Base-by-base conservation (phyloP, 371 early-diverging fungal species). In the Mucor ambiguus region DNA sequence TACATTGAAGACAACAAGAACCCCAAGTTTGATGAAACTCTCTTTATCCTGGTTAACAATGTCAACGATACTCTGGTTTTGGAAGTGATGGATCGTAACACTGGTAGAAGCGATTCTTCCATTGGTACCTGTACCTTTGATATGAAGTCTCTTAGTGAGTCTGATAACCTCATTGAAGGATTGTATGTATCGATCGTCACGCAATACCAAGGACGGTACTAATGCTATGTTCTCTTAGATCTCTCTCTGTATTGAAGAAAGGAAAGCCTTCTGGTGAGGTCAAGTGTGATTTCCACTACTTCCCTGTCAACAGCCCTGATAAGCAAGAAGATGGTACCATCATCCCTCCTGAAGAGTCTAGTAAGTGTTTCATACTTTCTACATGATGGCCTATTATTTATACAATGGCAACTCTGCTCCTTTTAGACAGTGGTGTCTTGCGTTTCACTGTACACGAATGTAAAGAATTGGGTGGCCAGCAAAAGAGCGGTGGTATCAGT, bases 101-200 rank as follows among this genome's bases (percentile, higher is more conserved):
- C 71, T 2, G 78, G 78, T 30, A 74, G 83, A 61, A 71, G 77
- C 43, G 83, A 83, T 56, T 33, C 74, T 4, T 43, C 73, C 10
- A 69, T 80, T 18, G 83, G 83, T 81, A 79, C 88, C 18, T 86
- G 83, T 63, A 73, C 67, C 33, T 82, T 87, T 73, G 86, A 85
- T 48, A 68, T 88, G 56, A 84, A 85, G 65, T 57, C 82, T 11
- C 73, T 92, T 56, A 78, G 77, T 32, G 87, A 90, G 68, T 61
- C 64, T 29, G 67, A 75, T 29, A 71, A 75, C 20, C 28, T 69
- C 1, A 32, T 69, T 24, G 75, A 77, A 61, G 81, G 81, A 46
- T 56, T 80, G 75, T 79, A 74, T 65, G 76, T 67, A 35, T 35
- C 8, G 4, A 33, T 7, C 33, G 1, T 9, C 33, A 33, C 1